Evolutionary conservation across 306 rosid species (phyloP), one percentile per base, ranked within the genome.

Genomic region (Lotus japonicus): DNA sequence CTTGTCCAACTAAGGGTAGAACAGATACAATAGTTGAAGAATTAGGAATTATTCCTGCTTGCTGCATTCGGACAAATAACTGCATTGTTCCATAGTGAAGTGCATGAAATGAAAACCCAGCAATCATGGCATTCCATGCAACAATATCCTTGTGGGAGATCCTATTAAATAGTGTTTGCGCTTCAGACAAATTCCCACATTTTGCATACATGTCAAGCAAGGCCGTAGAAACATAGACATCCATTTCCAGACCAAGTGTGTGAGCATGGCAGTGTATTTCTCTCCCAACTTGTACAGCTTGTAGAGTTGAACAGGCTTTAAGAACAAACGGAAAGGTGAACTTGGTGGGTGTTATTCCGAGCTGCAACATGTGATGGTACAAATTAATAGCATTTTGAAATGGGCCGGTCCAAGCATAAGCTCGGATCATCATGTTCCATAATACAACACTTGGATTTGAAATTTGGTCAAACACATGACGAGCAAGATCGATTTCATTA

Each of bases 241-340:
- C 86, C 11, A 69, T 50, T 6, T 69, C 64, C 7, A 82, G 66
- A 52, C 79, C 81, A 67, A 71, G 66, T 66, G 49, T 43, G 64
- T 61, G 19, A 9, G 36, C 77, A 75, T 75, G 79, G 56, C 50
- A 21, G 38, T 79, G 86, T 66, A 82, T 67, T 55, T 71, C 64
- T 56, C 73, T 71, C 12, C 86, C 86, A 60, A 61, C 51, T 7
- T 82, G 68, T 26, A 71, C 13, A 6, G 64, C 81, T 62, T 75
- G 81, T 21, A 82, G 52, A 64, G 79, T 41, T 6, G 86, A 71
- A 53, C 81, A 82, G 2, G 84, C 83, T 75, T 79, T 82, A 70
- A 82, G 78, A 49, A 82, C 73, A 68, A 79, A 78, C 33, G 86
- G 83, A 76, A 74, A 79, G 6, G 86, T 82, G 71, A 79, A 82